Conservation (phyloP, 1,284 basidiomycete genomes). For the Grifola frondosa region DNA sequence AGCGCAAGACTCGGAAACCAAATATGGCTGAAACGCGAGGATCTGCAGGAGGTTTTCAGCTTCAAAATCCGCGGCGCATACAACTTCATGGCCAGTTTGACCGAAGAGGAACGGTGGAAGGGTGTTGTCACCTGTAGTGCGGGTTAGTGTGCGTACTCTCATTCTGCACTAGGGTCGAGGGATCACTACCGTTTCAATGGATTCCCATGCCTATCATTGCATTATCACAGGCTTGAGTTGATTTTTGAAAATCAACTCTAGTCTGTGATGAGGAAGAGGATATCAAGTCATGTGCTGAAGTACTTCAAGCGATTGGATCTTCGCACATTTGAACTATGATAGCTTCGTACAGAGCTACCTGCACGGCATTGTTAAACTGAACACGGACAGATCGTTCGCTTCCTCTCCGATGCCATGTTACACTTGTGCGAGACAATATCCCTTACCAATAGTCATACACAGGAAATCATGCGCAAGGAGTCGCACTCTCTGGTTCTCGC, state of each 20-base stretch:
- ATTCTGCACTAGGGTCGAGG: no score
- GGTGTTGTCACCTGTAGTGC: slow-evolving; percentile 98
- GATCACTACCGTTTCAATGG: no score
- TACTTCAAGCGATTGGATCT: no score
- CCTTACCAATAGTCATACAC: slow-evolving; percentile 13
- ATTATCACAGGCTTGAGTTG: no score
- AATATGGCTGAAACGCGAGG: slow-evolving; percentile 94
- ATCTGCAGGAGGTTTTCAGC: slow-evolving; percentile 96
- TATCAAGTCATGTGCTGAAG: no score
- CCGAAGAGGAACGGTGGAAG: slow-evolving; percentile 91
- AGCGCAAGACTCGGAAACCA: slow-evolving; percentile 88
- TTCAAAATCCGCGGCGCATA: slow-evolving; percentile 99
- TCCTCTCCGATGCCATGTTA: no score
- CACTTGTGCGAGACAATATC: no score
- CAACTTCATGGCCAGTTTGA: slow-evolving; percentile 95
- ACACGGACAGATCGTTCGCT: no score
- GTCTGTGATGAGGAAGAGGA: no score
- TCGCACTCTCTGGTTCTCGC: slow-evolving; percentile 87
- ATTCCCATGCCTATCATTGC: no score
- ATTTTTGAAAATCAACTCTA: no score
- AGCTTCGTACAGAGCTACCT: slow-evolving; percentile 4
- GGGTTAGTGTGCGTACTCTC: slow-evolving; percentile 72
- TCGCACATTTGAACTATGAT: slow-evolving; percentile 8
- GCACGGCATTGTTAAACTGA: not conserved
- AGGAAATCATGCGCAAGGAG: slow-evolving; percentile 99